phyloP scores from a whole-genome alignment of 225 moss, liverwort and hornwort species.

The Sphagnum contortum region DNA sequence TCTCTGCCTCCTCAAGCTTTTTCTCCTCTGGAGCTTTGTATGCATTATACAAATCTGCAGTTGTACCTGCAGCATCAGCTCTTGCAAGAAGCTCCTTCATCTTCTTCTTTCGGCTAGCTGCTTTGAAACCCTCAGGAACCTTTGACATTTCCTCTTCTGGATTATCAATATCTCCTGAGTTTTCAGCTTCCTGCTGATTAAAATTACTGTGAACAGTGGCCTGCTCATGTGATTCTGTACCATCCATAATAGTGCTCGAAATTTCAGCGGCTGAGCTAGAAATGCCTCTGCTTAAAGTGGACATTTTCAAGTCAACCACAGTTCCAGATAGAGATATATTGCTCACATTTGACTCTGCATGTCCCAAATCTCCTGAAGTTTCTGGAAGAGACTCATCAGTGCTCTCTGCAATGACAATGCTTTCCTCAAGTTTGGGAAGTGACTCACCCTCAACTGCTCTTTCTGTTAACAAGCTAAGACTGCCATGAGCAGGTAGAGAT shows the following conservation, averaged over 20 bases:
- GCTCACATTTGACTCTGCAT: conserved; percentile 31
- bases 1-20: conserved; percentile 76
- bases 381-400: conserved; percentile 1
- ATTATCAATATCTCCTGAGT: no score
- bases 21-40: conserved; percentile 94
- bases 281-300: no score
- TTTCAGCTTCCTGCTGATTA: no score
- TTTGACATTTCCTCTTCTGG: conserved; percentile 13
- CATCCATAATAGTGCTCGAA: conserved; percentile 1
- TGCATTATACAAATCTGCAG: conserved; percentile 84
- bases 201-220: neutral
- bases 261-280: no score
- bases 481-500: no score
- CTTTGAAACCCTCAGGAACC: conserved; percentile 33
- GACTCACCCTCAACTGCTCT: no score
- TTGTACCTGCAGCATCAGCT: conserved; percentile 86
- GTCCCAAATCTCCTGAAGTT: conserved; percentile 16
- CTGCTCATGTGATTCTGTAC: conserved; percentile 29
- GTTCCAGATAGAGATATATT: conserved; percentile 10
- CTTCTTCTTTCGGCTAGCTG: conserved; percentile 64
- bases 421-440: conserved; percentile 4
- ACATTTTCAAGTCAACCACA: no score
- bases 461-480: no score
- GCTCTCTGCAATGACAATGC: conserved; percentile 4
- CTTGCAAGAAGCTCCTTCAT: conserved; percentile 70